Conservation (phyloP, 768 basidiomycete genomes). For the Lactarius quietus region DNA sequence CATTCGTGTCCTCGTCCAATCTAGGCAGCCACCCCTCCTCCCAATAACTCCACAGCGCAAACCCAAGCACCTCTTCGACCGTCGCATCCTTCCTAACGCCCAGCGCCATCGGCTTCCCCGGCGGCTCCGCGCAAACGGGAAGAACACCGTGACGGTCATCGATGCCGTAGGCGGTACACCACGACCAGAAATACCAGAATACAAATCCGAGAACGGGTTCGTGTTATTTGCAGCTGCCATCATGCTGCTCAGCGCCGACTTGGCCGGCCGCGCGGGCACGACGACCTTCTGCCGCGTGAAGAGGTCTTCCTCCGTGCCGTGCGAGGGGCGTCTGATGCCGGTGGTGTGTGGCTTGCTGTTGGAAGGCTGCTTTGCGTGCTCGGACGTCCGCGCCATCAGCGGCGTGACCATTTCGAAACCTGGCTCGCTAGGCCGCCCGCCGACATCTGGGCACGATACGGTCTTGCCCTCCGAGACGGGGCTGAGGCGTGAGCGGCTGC, state of each 20-base stretch:
- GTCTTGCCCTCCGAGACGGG: constrained; percentile 42
- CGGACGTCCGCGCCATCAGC: constrained; percentile 29
- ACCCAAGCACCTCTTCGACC: constrained; percentile 95
- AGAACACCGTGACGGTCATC: constrained; percentile 71
- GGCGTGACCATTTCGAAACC: constrained; percentile 58
- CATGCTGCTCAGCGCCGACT: constrained; percentile 70
- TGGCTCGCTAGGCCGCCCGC: constrained; percentile 37
- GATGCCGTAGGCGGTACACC: constrained; percentile 54
- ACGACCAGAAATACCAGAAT: constrained; percentile 80
- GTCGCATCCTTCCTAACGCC: constrained; percentile 84
- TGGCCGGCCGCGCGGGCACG: constrained; percentile 38
- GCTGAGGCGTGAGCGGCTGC: constrained; percentile 50
- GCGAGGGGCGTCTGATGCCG: constrained; percentile 25
- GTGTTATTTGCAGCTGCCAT: constrained; percentile 60
- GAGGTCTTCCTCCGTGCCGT: constrained; percentile 28
- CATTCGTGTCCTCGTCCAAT: constrained; percentile 60
- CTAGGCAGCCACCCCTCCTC: constrained; percentile 81
- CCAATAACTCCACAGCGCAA: constrained; percentile 90
- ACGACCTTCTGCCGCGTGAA: constrained; percentile 54
- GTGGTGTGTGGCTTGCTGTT: background rate
- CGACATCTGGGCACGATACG: constrained; percentile 29
- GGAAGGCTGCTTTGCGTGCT: background rate
- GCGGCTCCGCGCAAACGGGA: constrained; percentile 73
- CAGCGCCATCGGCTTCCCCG: constrained; percentile 60
- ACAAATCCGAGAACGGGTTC: constrained; percentile 87